These are phyloP conservation scores for Phaseolus lunatus DNA, from an alignment of 306 rosid genomes.

Conservation along the genomic window DNA sequence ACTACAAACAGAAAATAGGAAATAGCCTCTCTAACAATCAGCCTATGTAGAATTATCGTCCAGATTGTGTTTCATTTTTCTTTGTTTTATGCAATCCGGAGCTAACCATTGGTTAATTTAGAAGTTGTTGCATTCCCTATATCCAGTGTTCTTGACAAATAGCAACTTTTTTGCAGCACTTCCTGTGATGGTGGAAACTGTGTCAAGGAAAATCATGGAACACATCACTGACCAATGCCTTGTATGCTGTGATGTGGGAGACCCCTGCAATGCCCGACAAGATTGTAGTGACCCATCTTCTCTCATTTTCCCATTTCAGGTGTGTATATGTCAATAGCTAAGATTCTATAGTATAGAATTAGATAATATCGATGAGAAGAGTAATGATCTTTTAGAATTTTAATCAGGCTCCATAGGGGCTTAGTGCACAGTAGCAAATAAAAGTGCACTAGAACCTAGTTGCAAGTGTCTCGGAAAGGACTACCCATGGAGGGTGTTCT, in stretches of 20 bases:
- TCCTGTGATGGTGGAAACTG: conserved; percentile 87
- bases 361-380: conserved; percentile 12
- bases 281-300: conserved; percentile 89
- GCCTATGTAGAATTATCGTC: conserved; percentile 5
- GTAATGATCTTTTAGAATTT: conserved; percentile 10
- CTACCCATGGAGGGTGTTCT: too few species aligned
- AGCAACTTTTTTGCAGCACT: conserved; percentile 67
- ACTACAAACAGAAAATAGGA: too few species aligned
- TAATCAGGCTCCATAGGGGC: not conserved
- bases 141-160: conserved; percentile 34
- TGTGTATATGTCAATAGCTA: conserved; percentile 44
- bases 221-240: conserved; percentile 97
- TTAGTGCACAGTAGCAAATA: conserved; percentile 6
- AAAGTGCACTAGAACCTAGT: not conserved
- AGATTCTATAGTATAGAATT: conserved; percentile 14
- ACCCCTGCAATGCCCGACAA: conserved; percentile 90
- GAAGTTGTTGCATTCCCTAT: conserved; percentile 37
- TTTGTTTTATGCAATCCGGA: conserved; percentile 1
- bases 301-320: conserved; percentile 99
- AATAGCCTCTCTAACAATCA: too few species aligned
- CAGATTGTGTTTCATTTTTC: conserved; percentile 33
- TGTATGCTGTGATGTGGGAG: conserved; percentile 94
- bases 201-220: conserved; percentile 75
- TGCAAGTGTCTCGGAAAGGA: too few species aligned
- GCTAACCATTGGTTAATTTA: conserved; percentile 12